Evolutionary conservation across 208 protist species (phyloP).

Genomic region (Plasmodiophora brassicae): DNA sequence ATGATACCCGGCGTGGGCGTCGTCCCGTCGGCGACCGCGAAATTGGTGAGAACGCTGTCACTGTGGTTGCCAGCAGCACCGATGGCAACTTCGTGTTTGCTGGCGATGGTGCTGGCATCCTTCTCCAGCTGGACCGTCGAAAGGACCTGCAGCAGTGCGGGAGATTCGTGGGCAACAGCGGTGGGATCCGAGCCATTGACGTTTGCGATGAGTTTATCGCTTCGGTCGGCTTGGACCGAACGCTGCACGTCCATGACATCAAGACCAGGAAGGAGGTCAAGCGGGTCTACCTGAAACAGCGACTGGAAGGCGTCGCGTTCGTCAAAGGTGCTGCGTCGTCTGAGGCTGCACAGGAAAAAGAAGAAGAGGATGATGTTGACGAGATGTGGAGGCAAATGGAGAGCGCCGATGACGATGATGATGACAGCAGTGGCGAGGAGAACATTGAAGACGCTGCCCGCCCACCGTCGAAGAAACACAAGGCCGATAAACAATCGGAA

Average conservation of each 20-base stretch:
- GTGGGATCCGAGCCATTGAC: not conserved
- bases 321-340: not conserved
- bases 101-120: slow-evolving; percentile 11
- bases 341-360: not conserved
- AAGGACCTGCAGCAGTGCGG: not conserved
- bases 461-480: no score
- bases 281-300: slow-evolving; percentile 6
- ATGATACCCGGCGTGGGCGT: not conserved
- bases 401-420: not conserved
- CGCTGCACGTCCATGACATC: not conserved
- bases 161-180: not conserved
- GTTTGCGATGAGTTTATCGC: not conserved
- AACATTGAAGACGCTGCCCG: no score
- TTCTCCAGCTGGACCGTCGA: not conserved
- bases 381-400: not conserved
- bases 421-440: no score
- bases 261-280: not conserved
- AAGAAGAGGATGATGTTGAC: slow-evolving; percentile 1
- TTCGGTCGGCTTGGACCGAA: not conserved
- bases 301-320: not conserved
- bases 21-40: not conserved
- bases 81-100: not conserved
- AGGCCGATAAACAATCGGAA: no score
- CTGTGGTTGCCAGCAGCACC: not conserved
- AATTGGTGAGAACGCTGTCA: slow-evolving; percentile 4